Evolutionary conservation across 345 rosid genomes (phyloP), one percentile per base, ranked within the genome.

Genomic region (Arabis alpina): DNA sequence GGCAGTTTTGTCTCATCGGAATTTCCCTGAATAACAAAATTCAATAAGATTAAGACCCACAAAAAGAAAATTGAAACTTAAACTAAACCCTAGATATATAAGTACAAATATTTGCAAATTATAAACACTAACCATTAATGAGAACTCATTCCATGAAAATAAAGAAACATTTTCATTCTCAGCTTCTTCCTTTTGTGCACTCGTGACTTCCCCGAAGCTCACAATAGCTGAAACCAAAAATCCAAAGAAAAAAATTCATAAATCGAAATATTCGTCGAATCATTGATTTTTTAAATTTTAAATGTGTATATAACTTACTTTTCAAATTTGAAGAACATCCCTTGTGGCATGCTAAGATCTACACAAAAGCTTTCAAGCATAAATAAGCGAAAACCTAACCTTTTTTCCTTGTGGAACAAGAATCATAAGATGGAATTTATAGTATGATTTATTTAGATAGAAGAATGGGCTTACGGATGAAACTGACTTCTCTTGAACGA

Each of bases 61-160:
- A 27, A 40, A 54, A 14, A 55, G 6, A 6, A 6, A 5, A 44
- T n/a, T 24, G 23, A 72, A 67, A 36, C n/a, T 15, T 45, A 56
- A 25, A 54, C 8, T 57, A 41, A 69, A 40, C 50, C 13, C 2
- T 1, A 19, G 23, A 19, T 19, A 19, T 19, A 39, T 32, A 6
- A 39, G 32, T 50, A 3, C 4, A 34, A 52, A 43, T 41, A 16
- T 0, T 10, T 63, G 9, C 6, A 36, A 11, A 10, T 36, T 7
- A 25, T 34, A 4, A 49, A 37, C 52, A 76, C 80, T 64, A 73
- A 92, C 98, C 92, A 81, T 61, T 44, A 64, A 73, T 30, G 48
- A 81, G 71, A 94, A 87, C 57, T 91, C 96, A 15, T 81, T 80
- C 99, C 96, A 91, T 7, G 99, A 86, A 73, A 81, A 91, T 72